Conservation (phyloP, 768 basidiomycete genomes). For the Porpolomopsis calyptriformis region DNA sequence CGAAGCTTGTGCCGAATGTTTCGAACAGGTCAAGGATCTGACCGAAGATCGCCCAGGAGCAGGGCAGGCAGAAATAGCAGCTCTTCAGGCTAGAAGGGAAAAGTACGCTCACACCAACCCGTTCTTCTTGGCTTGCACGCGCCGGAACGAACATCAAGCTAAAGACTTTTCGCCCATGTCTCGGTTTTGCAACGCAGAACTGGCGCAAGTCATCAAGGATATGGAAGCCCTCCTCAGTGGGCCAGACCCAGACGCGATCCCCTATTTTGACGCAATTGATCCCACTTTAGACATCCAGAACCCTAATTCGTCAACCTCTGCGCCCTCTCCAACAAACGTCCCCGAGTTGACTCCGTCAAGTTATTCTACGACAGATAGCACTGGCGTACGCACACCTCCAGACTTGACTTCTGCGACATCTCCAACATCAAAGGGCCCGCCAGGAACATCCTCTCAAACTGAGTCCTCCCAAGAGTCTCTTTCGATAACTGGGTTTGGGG, state of each 20-base stretch:
- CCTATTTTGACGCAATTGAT: constrained; percentile 1
- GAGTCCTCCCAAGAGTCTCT: not conserved
- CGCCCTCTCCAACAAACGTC: not conserved
- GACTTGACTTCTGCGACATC: not conserved
- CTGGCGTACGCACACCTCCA: not conserved
- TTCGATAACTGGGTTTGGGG: not conserved
- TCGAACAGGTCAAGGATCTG: constrained; percentile 52
- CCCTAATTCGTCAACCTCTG: not conserved
- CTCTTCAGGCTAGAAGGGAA: constrained; percentile 43
- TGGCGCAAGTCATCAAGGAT: constrained; percentile 51
- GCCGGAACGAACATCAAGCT: constrained; percentile 57
- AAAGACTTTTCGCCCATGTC: constrained; percentile 73
- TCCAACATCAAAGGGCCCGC: not conserved
- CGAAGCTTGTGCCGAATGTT: constrained; percentile 83
- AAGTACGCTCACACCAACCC: constrained; percentile 56
- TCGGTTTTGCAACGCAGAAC: constrained; percentile 55
- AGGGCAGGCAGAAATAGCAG: constrained; percentile 36
- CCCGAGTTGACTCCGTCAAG: not conserved
- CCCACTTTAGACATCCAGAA: constrained; percentile 1
- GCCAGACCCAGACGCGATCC: constrained; percentile 4
- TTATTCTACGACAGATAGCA: not conserved
- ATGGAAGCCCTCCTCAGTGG: constrained; percentile 49
- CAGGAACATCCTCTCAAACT: not conserved
- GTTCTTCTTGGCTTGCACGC: constrained; percentile 64
- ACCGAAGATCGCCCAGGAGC: constrained; percentile 44